A percentile compares a stretch with the other conserved stretches of the same genome.
These are phyloP conservation scores for Stemphylium vesicarium DNA, from an alignment of 2,329 filamentous ascomycete species.

Conservation along the genomic window DNA sequence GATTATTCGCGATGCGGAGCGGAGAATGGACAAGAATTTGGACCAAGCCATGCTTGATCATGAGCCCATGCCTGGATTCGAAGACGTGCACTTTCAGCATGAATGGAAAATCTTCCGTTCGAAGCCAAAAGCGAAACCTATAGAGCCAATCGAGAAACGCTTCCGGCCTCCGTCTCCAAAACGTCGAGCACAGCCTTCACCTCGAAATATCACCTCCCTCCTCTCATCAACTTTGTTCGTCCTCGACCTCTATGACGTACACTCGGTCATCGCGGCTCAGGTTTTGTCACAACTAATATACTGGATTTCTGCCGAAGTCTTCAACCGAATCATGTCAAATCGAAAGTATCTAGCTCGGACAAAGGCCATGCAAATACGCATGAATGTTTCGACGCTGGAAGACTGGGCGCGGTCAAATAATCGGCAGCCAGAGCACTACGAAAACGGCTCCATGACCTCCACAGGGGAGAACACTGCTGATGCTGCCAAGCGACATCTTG, in stretches of 20 bases:
- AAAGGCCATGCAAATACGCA: constrained; percentile 99
- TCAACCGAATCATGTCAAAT: constrained; percentile 97
- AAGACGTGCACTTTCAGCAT: constrained; percentile 95
- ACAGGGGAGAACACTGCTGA: constrained; percentile 89
- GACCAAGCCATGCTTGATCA: constrained; percentile 95
- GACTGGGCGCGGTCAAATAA: constrained; percentile 97
- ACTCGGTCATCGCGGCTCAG: constrained; percentile 93
- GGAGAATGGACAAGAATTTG: constrained; percentile 93
- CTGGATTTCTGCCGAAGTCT: constrained; percentile 94
- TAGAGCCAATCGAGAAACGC: constrained; percentile 87
- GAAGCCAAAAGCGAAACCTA: constrained; percentile 82
- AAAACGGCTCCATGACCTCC: constrained; percentile 84
- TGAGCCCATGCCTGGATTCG: constrained; percentile 96
- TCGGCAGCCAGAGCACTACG: constrained; percentile 91
- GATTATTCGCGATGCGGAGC: constrained; percentile 93
- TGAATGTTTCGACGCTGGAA: constrained; percentile 95
- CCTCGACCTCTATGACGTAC: constrained; percentile 96
- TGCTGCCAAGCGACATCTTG: constrained; percentile 80
- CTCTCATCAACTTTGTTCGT: constrained; percentile 96
- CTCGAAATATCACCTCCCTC: constrained; percentile 92
- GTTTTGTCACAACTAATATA: constrained; percentile 92
- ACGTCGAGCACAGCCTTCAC: constrained; percentile 86
- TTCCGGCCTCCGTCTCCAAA: constrained; percentile 93
- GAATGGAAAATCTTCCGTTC: constrained; percentile 98
- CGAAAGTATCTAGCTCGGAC: constrained; percentile 92